These are phyloP conservation scores for Anthracocystis panici-leucophaei DNA, from an alignment of 1,284 basidiomycete species.

Conservation along the genomic window DNA sequence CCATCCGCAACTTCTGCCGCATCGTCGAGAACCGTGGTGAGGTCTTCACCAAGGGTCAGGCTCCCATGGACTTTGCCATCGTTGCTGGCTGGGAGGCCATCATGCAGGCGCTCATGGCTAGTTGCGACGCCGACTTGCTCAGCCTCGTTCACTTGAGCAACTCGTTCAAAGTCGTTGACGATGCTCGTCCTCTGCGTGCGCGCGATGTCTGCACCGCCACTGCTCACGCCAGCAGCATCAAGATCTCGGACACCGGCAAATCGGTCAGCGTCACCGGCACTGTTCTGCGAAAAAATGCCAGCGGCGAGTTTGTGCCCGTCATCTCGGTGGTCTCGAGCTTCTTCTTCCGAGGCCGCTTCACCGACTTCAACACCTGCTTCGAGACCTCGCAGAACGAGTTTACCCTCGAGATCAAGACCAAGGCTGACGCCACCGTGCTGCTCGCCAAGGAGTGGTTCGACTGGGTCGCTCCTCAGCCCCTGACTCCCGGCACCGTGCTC, in stretches of 20 bases:
- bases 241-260: conserved; percentile 91
- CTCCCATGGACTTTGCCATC: conserved; percentile 98
- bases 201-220: conserved; percentile 92
- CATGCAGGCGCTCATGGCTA: conserved; percentile 66
- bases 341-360: conserved; percentile 94
- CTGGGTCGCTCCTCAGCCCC: conserved; percentile 84
- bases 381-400: conserved; percentile 87
- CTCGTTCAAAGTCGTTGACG: conserved; percentile 88
- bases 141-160: conserved; percentile 97
- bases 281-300: conserved; percentile 56
- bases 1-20: conserved; percentile 89
- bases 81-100: conserved; percentile 85
- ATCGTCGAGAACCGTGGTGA: conserved; percentile 94
- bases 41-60: conserved; percentile 77
- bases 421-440: conserved; percentile 87
- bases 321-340: conserved; percentile 95
- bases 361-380: conserved; percentile 94
- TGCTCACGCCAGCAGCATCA: conserved; percentile 88
- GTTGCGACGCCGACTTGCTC: conserved; percentile 74
- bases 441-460: conserved; percentile 98
- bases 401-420: conserved; percentile 79
- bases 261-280: conserved; percentile 59
- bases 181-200: conserved; percentile 80
- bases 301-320: conserved; percentile 84
- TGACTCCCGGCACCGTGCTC: conserved; percentile 81